A percentile compares a stretch with the other conserved stretches of the same genome.
phyloP scores from a whole-genome alignment of 306 rosid species.

The Betula pendula region DNA sequence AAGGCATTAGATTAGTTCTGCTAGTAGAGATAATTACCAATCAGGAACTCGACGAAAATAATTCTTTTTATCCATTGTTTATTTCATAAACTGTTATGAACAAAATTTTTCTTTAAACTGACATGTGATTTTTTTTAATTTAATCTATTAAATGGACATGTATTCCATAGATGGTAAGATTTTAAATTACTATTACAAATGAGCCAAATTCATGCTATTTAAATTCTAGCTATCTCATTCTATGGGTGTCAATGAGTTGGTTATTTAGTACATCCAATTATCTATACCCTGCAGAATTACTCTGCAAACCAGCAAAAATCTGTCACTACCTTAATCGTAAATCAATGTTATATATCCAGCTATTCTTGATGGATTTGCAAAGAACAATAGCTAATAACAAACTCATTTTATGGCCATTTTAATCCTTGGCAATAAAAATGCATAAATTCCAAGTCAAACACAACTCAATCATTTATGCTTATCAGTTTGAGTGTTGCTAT shows the following conservation, averaged over 20 bases:
- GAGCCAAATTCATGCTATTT: background rate
- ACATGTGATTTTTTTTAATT: too few relatives aligned
- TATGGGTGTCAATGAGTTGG: constrained; percentile 27
- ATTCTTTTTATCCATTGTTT: too few relatives aligned
- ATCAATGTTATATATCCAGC: background rate
- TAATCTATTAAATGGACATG: too few relatives aligned
- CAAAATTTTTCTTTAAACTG: too few relatives aligned
- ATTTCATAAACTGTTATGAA: too few relatives aligned
- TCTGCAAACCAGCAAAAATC: background rate
- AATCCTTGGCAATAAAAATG: background rate
- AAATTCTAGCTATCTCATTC: background rate
- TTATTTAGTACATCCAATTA: background rate
- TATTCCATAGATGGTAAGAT: too few relatives aligned
- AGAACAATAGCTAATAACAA: too few relatives aligned
- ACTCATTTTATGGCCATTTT: background rate
- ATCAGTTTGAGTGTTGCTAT: too few relatives aligned
- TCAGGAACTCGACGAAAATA: too few relatives aligned
- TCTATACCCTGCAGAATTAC: background rate
- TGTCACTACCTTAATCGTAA: constrained; percentile 12
- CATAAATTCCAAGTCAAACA: background rate
- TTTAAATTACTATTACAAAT: background rate
- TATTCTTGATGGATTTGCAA: background rate
- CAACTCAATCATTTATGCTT: background rate
- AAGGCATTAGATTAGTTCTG: too few relatives aligned
- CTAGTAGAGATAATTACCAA: too few relatives aligned